Evolutionary conservation across 257 asterid species (phyloP).

Genomic region (Solanum phureja): DNA sequence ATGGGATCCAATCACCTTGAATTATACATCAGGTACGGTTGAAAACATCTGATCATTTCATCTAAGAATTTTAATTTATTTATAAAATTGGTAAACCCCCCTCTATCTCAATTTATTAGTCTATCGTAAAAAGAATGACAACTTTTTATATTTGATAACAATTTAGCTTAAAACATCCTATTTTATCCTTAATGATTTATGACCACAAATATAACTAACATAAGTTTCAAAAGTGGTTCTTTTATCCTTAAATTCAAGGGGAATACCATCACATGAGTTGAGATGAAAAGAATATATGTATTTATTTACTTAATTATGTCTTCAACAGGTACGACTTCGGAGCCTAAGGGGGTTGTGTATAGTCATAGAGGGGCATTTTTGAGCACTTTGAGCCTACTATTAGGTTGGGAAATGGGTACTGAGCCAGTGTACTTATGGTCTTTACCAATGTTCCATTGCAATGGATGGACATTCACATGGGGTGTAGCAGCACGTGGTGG

Average conservation of each 20-base stretch:
- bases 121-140: neutral
- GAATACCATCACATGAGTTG: neutral
- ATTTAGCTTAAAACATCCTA: neutral
- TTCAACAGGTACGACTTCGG: slow-evolving; percentile 53
- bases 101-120: neutral
- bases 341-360: slow-evolving; percentile 79
- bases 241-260: neutral
- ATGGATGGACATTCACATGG: slow-evolving; percentile 96
- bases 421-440: slow-evolving; percentile 86
- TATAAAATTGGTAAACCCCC: no score
- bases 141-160: neutral
- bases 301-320: neutral
- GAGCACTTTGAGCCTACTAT: slow-evolving; percentile 54
- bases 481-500: slow-evolving; percentile 93
- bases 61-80: neutral
- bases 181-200: neutral
- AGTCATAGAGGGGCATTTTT: slow-evolving; percentile 86
- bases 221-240: neutral
- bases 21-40: slow-evolving; percentile 51
- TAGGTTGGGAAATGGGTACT: slow-evolving; percentile 74
- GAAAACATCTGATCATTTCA: neutral
- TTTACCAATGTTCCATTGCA: slow-evolving; percentile 91
- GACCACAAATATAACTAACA: neutral
- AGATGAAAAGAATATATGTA: neutral
- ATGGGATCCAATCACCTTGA: slow-evolving; percentile 72